These are phyloP conservation scores for Euptelea pleiosperma DNA, from an alignment of 164 flowering plant genomes.

Conservation along the genomic window DNA sequence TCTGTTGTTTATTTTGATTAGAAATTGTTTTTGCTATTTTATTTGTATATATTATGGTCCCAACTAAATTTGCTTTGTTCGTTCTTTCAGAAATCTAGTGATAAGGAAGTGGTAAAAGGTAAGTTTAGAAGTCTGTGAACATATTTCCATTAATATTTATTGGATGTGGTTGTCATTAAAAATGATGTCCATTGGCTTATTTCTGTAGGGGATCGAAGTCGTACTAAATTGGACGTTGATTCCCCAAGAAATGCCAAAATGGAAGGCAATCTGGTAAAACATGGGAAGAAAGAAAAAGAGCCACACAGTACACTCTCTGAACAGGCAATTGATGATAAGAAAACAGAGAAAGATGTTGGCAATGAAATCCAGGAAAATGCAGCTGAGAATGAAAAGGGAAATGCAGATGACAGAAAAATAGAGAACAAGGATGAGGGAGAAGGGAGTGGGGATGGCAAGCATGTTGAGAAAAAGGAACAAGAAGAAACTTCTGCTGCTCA, in stretches of 20 bases:
- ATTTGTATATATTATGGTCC: not conserved
- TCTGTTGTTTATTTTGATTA: slow-evolving; percentile 6
- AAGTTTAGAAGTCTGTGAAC: not conserved
- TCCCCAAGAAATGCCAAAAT: slow-evolving; percentile 24
- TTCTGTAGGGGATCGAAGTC: slow-evolving; percentile 21
- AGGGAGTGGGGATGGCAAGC: slow-evolving; percentile 20
- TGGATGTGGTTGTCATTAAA: not conserved
- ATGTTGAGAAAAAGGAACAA: slow-evolving; percentile 25
- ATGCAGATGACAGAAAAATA: slow-evolving; percentile 16
- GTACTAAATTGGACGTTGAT: slow-evolving; percentile 18
- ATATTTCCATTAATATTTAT: not conserved
- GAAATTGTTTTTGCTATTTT: not conserved
- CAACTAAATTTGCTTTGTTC: not conserved
- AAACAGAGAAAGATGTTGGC: slow-evolving; percentile 22
- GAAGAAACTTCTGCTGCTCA: slow-evolving; percentile 31
- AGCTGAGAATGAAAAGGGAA: slow-evolving; percentile 19
- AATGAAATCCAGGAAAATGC: slow-evolving; percentile 15
- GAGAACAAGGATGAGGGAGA: slow-evolving; percentile 23
- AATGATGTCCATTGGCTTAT: not conserved
- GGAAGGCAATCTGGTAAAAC: slow-evolving; percentile 19
- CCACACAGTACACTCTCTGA: slow-evolving; percentile 20
- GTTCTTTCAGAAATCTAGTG: slow-evolving; percentile 46
- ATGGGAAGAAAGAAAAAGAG: slow-evolving; percentile 25
- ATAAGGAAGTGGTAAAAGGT: slow-evolving; percentile 51
- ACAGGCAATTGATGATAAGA: slow-evolving; percentile 22